Conservation (phyloP, 116 monocot species). For the Cymodocea nodosa region DNA sequence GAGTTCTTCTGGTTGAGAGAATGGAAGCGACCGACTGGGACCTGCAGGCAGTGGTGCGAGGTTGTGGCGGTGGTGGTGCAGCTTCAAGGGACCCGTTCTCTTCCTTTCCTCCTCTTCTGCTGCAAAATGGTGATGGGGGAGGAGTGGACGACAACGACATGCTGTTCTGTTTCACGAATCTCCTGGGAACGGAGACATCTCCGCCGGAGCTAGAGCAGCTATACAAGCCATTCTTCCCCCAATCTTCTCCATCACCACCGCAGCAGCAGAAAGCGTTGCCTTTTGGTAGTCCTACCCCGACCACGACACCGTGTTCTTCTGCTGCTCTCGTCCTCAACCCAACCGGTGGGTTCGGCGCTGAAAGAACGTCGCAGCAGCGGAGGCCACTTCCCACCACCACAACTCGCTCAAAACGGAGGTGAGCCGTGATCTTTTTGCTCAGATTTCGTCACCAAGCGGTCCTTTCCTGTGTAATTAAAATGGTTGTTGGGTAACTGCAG, state of each 20-base stretch:
- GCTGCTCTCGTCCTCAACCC: background rate
- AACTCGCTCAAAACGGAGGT: constrained; percentile 24
- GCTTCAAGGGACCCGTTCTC: constrained; percentile 10
- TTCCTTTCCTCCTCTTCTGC: constrained; percentile 2
- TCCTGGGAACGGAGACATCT: constrained; percentile 2
- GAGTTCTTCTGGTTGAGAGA: too few species aligned
- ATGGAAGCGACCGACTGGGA: too few species aligned
- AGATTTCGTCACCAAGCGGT: background rate
- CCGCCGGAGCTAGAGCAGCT: constrained; percentile 45
- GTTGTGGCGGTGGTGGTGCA: background rate
- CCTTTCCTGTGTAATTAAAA: background rate
- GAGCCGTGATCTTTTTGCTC: background rate
- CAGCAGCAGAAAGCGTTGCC: background rate
- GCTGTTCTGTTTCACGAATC: constrained; percentile 17
- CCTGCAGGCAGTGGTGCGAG: too few species aligned
- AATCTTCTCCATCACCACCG: background rate
- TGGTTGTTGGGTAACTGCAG: constrained; percentile 14
- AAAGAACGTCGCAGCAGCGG: constrained; percentile 2
- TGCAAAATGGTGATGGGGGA: background rate
- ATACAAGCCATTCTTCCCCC: constrained; percentile 34
- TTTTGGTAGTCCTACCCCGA: background rate
- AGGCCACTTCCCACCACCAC: background rate
- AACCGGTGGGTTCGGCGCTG: background rate
- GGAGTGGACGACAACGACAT: background rate
- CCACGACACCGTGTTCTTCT: background rate